These are phyloP conservation scores for Antrodiella citrinella DNA, from an alignment of 768 basidiomycete genomes.

Conservation along the genomic window DNA sequence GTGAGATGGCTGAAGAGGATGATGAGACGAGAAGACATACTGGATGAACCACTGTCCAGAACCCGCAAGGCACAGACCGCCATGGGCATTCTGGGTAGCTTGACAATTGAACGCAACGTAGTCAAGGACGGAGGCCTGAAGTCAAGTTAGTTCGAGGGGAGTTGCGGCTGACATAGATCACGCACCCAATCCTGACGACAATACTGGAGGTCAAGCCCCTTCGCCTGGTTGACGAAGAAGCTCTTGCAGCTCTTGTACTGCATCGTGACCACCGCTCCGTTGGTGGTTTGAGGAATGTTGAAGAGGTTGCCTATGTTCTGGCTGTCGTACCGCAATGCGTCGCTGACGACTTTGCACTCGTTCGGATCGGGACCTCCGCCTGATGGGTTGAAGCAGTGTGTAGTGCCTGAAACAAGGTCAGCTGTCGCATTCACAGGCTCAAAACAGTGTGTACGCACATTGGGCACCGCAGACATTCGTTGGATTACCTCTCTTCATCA, in stretches of 20 bases:
- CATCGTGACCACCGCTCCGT: constrained; percentile 33
- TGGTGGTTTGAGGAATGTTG: constrained; percentile 9
- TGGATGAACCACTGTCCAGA: constrained; percentile 44
- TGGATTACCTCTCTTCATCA: no score
- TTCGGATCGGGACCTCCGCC: constrained; percentile 41
- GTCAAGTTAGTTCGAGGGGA: no score
- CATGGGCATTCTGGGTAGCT: constrained; percentile 41
- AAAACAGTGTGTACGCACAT: no score
- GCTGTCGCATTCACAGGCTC: no score
- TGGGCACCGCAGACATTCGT: no score
- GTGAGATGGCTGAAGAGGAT: no score
- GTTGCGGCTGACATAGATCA: neutral
- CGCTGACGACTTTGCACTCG: constrained; percentile 40
- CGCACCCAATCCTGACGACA: constrained; percentile 41
- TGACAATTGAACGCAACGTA: constrained; percentile 40
- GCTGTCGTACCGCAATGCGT: constrained; percentile 37
- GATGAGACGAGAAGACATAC: constrained; percentile 22
- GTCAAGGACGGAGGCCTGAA: constrained; percentile 31
- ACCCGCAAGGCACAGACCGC: constrained; percentile 38
- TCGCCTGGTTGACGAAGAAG: constrained; percentile 44
- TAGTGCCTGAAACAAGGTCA: constrained; percentile 14
- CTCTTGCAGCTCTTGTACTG: constrained; percentile 34
- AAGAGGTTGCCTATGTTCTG: constrained; percentile 28
- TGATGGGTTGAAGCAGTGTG: constrained; percentile 37
- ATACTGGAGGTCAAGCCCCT: constrained; percentile 29